Conservation (phyloP, 192 early-diverging fungal species). For the Phycomyces blakesleeanus region DNA sequence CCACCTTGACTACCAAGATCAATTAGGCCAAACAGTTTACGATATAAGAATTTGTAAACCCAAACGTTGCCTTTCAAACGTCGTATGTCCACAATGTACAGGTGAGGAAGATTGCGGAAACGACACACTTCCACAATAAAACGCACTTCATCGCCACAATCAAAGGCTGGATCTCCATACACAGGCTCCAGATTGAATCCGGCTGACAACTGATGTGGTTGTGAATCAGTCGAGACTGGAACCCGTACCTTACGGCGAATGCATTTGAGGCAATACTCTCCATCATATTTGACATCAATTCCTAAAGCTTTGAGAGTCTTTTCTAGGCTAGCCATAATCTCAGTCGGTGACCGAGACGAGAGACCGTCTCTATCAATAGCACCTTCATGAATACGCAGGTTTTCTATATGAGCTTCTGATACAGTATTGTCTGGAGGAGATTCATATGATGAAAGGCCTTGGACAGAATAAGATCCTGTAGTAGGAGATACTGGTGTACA, state of each 20-base stretch:
- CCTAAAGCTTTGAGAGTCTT: slow-evolving; percentile 28
- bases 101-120: slow-evolving; percentile 71
- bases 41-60: slow-evolving; percentile 63
- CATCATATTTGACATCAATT: slow-evolving; percentile 11
- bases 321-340: slow-evolving; percentile 46
- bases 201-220: slow-evolving; percentile 16
- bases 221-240: not conserved
- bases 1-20: slow-evolving; percentile 23
- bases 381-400: slow-evolving; percentile 53
- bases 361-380: slow-evolving; percentile 53
- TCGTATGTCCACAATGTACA: slow-evolving; percentile 57
- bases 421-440: slow-evolving; percentile 8
- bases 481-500: not conserved
- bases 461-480: not conserved
- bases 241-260: slow-evolving; percentile 32
- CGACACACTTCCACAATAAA: slow-evolving; percentile 75
- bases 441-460: not conserved
- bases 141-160: slow-evolving; percentile 64
- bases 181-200: slow-evolving; percentile 21
- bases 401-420: slow-evolving; percentile 16
- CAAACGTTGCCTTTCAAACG: slow-evolving; percentile 60
- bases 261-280: slow-evolving; percentile 51
- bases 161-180: slow-evolving; percentile 33
- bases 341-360: slow-evolving; percentile 47
- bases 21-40: slow-evolving; percentile 36